Conservation (phyloP, 306 rosid species). For the Abrus pulchellus region DNA sequence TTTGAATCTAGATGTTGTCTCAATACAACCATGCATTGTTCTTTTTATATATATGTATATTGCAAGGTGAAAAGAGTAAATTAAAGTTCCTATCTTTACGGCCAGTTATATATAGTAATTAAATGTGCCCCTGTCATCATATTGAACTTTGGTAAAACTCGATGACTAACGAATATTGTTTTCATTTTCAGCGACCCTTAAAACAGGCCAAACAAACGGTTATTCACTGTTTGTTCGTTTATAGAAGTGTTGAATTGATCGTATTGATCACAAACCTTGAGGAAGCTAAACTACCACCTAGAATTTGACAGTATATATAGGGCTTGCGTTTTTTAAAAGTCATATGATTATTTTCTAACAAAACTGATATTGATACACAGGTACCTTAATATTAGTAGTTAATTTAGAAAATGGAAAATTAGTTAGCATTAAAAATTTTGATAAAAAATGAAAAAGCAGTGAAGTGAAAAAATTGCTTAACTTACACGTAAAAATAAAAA, state of each 20-base stretch:
- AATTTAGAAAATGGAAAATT: no score
- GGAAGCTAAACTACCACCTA: neutral
- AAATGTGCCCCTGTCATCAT: neutral
- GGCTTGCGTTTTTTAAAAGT: neutral
- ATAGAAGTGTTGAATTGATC: neutral
- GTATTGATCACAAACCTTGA: slow-evolving; percentile 5
- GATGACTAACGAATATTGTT: neutral
- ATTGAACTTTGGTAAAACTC: slow-evolving; percentile 5
- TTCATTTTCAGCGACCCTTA: slow-evolving; percentile 6
- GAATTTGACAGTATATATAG: slow-evolving; percentile 31
- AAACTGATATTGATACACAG: neutral
- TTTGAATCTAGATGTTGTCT: slow-evolving; percentile 42
- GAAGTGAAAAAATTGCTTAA: neutral
- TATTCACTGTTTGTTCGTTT: neutral
- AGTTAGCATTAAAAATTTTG: neutral
- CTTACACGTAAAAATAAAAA: neutral
- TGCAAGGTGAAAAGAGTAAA: neutral
- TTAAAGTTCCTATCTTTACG: slow-evolving; percentile 1
- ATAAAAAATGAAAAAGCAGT: neutral
- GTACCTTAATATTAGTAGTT: neutral
- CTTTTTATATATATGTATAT: neutral
- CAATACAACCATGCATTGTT: neutral
- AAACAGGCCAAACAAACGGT: slow-evolving; percentile 21
- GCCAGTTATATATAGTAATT: slow-evolving; percentile 12
- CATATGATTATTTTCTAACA: neutral